Percentiles rank a stretch among this genome's conserved stretches.
Conservation (phyloP, 371 early-diverging fungal species). For the Actinomucor elegans region DNA sequence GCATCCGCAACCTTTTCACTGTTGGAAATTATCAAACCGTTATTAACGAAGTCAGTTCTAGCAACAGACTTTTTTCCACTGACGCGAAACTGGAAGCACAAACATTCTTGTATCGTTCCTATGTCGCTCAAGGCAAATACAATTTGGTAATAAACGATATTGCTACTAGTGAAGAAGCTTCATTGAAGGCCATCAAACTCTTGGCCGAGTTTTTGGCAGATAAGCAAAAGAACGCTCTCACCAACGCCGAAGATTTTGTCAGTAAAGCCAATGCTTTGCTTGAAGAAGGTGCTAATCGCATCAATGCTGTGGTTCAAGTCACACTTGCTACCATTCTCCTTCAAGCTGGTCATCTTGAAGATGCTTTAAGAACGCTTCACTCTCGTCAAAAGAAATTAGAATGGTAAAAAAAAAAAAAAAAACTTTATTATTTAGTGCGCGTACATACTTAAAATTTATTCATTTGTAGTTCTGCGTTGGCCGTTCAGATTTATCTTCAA, state of each 20-base stretch:
- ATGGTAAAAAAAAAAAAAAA: constrained; percentile 62
- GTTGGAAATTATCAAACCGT: constrained; percentile 69
- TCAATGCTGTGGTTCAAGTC: constrained; percentile 49
- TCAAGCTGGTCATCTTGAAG: constrained; percentile 46
- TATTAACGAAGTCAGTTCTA: constrained; percentile 66
- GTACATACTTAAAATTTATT: neutral
- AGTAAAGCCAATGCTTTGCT: constrained; percentile 44
- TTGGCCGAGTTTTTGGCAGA: constrained; percentile 55
- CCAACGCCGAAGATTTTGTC: constrained; percentile 26
- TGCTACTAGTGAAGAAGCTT: constrained; percentile 39
- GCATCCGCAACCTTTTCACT: constrained; percentile 68
- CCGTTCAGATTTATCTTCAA: constrained; percentile 76
- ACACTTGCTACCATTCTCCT: constrained; percentile 43
- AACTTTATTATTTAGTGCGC: no score
- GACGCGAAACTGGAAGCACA: constrained; percentile 54
- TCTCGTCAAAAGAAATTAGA: constrained; percentile 77
- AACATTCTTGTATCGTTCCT: constrained; percentile 64
- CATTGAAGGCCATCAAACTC: constrained; percentile 53
- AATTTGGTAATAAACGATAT: constrained; percentile 62
- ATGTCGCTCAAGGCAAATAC: constrained; percentile 66
- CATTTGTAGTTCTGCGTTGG: constrained; percentile 65
- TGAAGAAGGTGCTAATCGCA: constrained; percentile 45
- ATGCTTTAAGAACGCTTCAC: constrained; percentile 65
- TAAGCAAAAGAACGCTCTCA: constrained; percentile 27
- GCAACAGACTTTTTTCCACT: constrained; percentile 40